Conservation (phyloP, 805 yeast species). For the Middelhovenomyces tepae region DNA sequence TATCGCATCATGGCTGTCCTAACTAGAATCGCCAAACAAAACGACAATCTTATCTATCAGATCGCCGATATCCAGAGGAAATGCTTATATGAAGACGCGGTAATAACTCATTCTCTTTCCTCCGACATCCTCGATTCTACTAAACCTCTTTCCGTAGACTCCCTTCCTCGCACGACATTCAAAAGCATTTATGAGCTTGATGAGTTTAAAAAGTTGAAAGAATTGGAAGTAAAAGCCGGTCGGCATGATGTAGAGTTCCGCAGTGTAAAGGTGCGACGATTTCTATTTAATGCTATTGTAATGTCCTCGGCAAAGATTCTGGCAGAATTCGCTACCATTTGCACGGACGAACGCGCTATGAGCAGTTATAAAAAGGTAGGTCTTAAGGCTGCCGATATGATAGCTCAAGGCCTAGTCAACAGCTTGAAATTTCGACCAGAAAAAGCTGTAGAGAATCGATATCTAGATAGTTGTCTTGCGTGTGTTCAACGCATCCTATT, state of each 20-base stretch:
- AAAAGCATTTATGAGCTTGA: constrained; percentile 10
- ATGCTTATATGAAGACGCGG: constrained; percentile 22
- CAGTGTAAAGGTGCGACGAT: constrained; percentile 13
- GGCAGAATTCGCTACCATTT: constrained; percentile 14
- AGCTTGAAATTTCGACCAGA: constrained; percentile 13
- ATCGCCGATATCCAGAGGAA: constrained; percentile 21
- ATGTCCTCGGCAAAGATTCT: constrained; percentile 12
- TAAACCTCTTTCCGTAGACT: constrained; percentile 11
- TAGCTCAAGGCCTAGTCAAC: constrained; percentile 17
- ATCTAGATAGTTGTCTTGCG: constrained; percentile 12
- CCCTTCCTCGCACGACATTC: constrained; percentile 5
- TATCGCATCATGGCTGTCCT: constrained; percentile 16
- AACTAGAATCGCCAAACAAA: constrained; percentile 8
- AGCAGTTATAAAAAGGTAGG: constrained; percentile 19
- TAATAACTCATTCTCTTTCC: constrained; percentile 10
- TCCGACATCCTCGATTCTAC: constrained; percentile 14
- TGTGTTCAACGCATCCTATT: constrained; percentile 12
- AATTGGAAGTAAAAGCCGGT: constrained; percentile 12
- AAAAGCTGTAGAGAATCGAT: constrained; percentile 6
- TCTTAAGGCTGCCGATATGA: constrained; percentile 19
- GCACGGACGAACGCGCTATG: constrained; percentile 14
- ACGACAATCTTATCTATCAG: constrained; percentile 13
- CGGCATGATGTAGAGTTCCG: constrained; percentile 8
- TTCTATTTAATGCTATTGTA: constrained; percentile 9
- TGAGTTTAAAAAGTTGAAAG: constrained; percentile 13